phyloP scores from a whole-genome alignment of 2,329 filamentous ascomycete genomes.

The Aspergillus sclerotialis region DNA sequence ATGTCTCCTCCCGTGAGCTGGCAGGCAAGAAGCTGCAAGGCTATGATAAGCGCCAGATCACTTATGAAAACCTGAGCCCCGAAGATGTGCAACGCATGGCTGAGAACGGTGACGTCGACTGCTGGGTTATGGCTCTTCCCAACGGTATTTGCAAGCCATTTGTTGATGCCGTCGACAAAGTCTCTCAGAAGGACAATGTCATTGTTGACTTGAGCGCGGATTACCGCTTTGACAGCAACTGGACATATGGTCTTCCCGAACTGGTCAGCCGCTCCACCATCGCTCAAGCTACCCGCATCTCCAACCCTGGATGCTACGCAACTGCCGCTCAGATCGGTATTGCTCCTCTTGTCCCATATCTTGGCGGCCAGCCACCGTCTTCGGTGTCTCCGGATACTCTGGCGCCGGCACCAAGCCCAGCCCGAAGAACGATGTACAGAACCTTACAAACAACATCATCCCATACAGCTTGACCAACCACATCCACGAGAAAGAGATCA shows the following conservation, averaged over 20 bases:
- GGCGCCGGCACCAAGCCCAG: slow-evolving; percentile 91
- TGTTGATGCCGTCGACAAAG: slow-evolving; percentile 76
- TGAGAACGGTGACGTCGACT: slow-evolving; percentile 76
- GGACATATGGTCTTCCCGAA: slow-evolving; percentile 90
- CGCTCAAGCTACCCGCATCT: slow-evolving; percentile 70
- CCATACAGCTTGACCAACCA: slow-evolving; percentile 89
- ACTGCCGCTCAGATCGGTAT: slow-evolving; percentile 89
- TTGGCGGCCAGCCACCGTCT: slow-evolving; percentile 72
- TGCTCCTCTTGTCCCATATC: slow-evolving; percentile 68
- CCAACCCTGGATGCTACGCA: slow-evolving; percentile 92
- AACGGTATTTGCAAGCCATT: slow-evolving; percentile 94
- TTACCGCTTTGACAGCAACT: slow-evolving; percentile 77
- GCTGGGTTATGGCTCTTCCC: slow-evolving; percentile 95
- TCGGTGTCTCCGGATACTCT: slow-evolving; percentile 89
- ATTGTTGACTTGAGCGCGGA: slow-evolving; percentile 95
- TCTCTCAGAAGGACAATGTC: slow-evolving; percentile 60
- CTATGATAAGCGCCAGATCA: slow-evolving; percentile 85
- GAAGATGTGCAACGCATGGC: slow-evolving; percentile 85
- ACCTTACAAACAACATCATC: slow-evolving; percentile 80
- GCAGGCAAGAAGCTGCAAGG: slow-evolving; percentile 79
- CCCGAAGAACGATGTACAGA: slow-evolving; percentile 83
- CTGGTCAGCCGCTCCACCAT: slow-evolving; percentile 71
- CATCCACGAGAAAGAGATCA: slow-evolving; percentile 90
- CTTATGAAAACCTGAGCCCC: slow-evolving; percentile 80
- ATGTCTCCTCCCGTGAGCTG: slow-evolving; percentile 91